These are phyloP conservation scores for Collybia mongolica DNA, from an alignment of 768 basidiomycete genomes.

Conservation along the genomic window DNA sequence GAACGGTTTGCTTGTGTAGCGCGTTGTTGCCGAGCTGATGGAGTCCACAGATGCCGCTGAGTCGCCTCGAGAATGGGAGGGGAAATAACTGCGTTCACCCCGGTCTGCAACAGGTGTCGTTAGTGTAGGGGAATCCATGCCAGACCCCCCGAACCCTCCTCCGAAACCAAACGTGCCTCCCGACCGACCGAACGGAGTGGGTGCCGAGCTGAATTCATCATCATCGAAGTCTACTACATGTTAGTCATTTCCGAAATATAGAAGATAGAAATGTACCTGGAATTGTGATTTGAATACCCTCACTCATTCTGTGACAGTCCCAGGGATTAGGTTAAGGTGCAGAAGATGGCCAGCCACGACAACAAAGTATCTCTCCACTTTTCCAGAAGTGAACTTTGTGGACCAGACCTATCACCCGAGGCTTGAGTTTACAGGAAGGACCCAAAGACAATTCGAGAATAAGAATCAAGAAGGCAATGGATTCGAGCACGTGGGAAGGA, in stretches of 20 bases:
- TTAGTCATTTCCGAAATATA: slow-evolving; percentile 7
- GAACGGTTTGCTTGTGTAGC: slow-evolving; percentile 54
- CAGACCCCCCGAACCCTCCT: slow-evolving; percentile 45
- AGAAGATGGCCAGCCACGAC: slow-evolving; percentile 17
- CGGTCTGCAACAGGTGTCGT: slow-evolving; percentile 52
- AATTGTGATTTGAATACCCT: slow-evolving; percentile 64
- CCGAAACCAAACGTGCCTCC: slow-evolving; percentile 39
- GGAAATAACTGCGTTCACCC: slow-evolving; percentile 61
- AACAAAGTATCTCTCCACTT: slow-evolving; percentile 7
- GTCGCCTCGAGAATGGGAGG: slow-evolving; percentile 70
- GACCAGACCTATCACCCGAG: background rate
- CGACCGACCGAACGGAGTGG: slow-evolving; percentile 71
- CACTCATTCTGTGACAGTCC: slow-evolving; percentile 29
- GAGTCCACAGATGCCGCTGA: slow-evolving; percentile 81
- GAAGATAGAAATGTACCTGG: slow-evolving; percentile 42
- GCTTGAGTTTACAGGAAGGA: too few species aligned
- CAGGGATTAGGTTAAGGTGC: background rate
- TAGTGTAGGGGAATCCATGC: slow-evolving; percentile 66
- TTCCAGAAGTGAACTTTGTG: slow-evolving; percentile 10
- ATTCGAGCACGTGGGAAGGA: background rate
- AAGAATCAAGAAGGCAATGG: too few species aligned
- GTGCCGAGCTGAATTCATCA: slow-evolving; percentile 59
- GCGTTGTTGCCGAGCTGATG: slow-evolving; percentile 54
- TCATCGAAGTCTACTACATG: slow-evolving; percentile 69
- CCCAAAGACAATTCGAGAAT: too few species aligned